Conservation (phyloP, 1,139 yeast genomes). For the Blastobotrys ciferrii region DNA sequence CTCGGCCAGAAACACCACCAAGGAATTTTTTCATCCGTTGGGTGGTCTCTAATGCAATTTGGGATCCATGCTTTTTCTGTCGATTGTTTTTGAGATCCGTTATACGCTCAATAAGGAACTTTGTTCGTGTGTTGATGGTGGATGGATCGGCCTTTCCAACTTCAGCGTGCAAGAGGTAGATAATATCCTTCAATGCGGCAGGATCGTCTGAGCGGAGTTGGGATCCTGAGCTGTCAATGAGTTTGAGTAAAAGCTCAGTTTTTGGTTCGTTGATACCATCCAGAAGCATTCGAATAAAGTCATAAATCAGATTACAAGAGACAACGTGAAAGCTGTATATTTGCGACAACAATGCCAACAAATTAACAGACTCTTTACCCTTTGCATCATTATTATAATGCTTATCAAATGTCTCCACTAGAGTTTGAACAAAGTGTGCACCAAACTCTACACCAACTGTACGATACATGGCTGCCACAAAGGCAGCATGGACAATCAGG, state of each 20-base stretch:
- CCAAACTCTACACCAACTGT: conserved; percentile 86
- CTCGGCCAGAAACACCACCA: conserved; percentile 44
- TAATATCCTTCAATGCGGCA: conserved; percentile 74
- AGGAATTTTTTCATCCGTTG: conserved; percentile 67
- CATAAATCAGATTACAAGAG: conserved; percentile 73
- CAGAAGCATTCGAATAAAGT: conserved; percentile 60
- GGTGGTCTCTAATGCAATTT: conserved; percentile 47
- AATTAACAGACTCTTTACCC: conserved; percentile 63
- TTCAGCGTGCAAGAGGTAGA: conserved; percentile 53
- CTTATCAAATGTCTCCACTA: conserved; percentile 63
- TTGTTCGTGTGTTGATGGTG: conserved; percentile 63
- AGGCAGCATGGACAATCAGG: conserved; percentile 74
- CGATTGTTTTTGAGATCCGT: conserved; percentile 85
- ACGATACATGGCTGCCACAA: conserved; percentile 72
- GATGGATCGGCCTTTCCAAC: conserved; percentile 41
- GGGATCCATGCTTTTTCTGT: conserved; percentile 52
- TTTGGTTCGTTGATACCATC: conserved; percentile 61
- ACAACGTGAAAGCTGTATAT: conserved; percentile 75
- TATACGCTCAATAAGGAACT: conserved; percentile 80
- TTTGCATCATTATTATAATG: conserved; percentile 32
- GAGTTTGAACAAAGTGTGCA: conserved; percentile 75
- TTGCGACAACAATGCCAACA: conserved; percentile 71
- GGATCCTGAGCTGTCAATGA: conserved; percentile 74
- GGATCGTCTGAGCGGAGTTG: conserved; percentile 92
- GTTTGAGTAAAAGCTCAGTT: conserved; percentile 72